Conservation (phyloP, 306 rosid species). For the Prunus kanzakura region DNA sequence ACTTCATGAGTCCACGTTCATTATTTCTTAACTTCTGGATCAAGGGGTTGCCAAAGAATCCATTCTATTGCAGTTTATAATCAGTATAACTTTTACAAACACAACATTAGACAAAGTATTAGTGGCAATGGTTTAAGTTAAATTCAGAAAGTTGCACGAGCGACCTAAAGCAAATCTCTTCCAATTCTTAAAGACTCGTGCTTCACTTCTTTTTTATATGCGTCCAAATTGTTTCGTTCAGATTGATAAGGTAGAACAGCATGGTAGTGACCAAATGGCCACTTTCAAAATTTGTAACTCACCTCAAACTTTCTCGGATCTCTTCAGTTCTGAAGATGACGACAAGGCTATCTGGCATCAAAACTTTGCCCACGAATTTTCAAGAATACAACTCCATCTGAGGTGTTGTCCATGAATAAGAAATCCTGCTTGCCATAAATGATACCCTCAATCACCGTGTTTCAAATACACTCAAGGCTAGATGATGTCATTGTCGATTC, state of each 20-base stretch:
- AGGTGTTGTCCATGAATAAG: background rate
- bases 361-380: background rate
- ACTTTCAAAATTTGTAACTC: background rate
- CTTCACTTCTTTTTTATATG: background rate
- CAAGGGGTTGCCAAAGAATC: background rate
- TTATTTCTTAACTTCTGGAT: too few species aligned
- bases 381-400: background rate
- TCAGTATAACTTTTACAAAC: too few species aligned
- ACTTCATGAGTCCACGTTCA: too few species aligned
- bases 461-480: background rate
- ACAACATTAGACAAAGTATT: background rate
- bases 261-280: background rate
- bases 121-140: background rate
- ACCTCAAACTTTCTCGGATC: constrained; percentile 12
- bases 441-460: background rate
- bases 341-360: background rate
- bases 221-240: background rate
- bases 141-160: background rate
- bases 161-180: background rate
- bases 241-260: constrained; percentile 6
- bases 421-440: background rate
- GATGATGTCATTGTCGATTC: background rate
- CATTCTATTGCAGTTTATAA: background rate
- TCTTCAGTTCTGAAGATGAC: constrained; percentile 2
- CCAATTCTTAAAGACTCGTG: background rate